phyloP scores from a whole-genome alignment of 2,329 filamentous ascomycete species.

The Pyricularia sp. region DNA sequence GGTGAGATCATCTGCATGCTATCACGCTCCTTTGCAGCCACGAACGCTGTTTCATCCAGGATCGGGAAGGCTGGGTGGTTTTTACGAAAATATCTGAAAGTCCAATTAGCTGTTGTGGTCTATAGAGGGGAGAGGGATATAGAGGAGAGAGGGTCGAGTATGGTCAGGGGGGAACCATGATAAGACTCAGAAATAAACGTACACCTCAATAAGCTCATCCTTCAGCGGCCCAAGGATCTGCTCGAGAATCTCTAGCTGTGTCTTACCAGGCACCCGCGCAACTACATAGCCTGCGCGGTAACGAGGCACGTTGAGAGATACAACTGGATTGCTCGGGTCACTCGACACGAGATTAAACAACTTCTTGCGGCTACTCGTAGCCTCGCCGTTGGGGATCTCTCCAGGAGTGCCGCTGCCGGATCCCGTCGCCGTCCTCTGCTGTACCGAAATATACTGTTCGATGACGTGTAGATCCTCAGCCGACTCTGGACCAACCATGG shows the following conservation, averaged over 20 bases:
- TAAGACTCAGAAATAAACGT: constrained; percentile 21
- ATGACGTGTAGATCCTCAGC: constrained; percentile 24
- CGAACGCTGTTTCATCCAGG: constrained; percentile 40
- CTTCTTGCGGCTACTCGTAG: not conserved
- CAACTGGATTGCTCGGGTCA: constrained; percentile 29
- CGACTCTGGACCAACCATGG: constrained; percentile 4
- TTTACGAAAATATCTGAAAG: constrained; percentile 33
- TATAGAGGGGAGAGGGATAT: not conserved
- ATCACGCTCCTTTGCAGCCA: constrained; percentile 30
- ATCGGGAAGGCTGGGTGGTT: constrained; percentile 49
- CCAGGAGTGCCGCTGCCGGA: not conserved
- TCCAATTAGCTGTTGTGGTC: constrained; percentile 24
- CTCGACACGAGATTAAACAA: constrained; percentile 4
- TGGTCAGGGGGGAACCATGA: not conserved
- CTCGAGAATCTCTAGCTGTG: constrained; percentile 31
- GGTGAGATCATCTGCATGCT: constrained; percentile 33
- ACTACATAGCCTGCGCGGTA: not conserved
- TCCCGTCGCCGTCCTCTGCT: not conserved
- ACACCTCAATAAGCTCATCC: constrained; percentile 35
- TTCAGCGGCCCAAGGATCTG: constrained; percentile 43
- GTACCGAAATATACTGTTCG: constrained; percentile 26
- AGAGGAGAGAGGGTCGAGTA: not conserved
- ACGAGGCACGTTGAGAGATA: constrained; percentile 30
- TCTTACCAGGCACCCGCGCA: constrained; percentile 1
- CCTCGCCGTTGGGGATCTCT: not conserved